Percentiles rank a stretch among this genome's conserved stretches.
Evolutionary conservation across 768 basidiomycete species (phyloP).

Genomic region (Trametes gibbosa): DNA sequence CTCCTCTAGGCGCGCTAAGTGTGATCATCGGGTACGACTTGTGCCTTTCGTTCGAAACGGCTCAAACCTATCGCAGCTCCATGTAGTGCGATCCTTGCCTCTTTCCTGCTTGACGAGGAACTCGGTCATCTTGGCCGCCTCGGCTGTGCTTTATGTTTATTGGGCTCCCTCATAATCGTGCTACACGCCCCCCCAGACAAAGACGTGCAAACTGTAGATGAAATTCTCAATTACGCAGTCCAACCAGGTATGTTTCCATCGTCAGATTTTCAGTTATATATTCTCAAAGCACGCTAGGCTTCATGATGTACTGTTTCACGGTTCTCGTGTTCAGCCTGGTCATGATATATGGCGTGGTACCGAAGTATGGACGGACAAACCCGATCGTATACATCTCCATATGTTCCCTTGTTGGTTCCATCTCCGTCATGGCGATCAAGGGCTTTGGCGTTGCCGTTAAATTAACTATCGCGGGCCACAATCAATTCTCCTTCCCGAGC

Average conservation of each 20-base stretch:
- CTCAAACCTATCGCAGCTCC: background rate
- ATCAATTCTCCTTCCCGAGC: constrained; percentile 91
- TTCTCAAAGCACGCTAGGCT: no score
- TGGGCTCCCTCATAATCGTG: constrained; percentile 92
- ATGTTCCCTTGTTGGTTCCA: constrained; percentile 92
- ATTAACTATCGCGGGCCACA: constrained; percentile 87
- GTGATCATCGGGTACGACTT: constrained; percentile 87
- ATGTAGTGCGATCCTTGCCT: constrained; percentile 85
- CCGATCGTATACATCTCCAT: constrained; percentile 95
- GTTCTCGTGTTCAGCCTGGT: constrained; percentile 77
- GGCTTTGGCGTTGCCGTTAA: constrained; percentile 97
- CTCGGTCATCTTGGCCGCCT: constrained; percentile 89
- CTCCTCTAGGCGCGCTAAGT: constrained; percentile 93
- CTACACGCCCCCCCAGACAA: constrained; percentile 97
- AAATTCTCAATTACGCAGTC: constrained; percentile 89
- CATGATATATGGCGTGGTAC: constrained; percentile 86
- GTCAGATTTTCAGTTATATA: no score
- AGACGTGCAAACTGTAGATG: constrained; percentile 87
- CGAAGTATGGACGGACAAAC: constrained; percentile 81
- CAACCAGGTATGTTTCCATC: constrained; percentile 68
- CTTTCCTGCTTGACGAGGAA: constrained; percentile 89
- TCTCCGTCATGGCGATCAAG: constrained; percentile 99
- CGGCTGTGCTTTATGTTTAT: constrained; percentile 78
- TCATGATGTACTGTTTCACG: constrained; percentile 85
- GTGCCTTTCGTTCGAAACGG: background rate